Evolutionary conservation across 768 basidiomycete species (phyloP).

Genomic region (Cyathus striatus): DNA sequence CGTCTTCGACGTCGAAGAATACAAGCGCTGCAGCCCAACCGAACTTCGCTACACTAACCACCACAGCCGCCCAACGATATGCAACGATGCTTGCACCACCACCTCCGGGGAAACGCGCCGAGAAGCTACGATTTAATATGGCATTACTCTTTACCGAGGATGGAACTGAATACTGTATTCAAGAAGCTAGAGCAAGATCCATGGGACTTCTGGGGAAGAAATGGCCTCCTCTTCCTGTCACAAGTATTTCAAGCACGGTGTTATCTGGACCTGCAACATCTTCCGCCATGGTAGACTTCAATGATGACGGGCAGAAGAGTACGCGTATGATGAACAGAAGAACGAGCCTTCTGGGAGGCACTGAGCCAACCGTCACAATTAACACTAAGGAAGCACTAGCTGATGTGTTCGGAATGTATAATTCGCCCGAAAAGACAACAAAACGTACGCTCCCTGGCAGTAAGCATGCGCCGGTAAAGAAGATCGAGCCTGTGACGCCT

Average conservation of each 20-base stretch:
- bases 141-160: constrained; percentile 71
- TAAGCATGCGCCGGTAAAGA: constrained; percentile 69
- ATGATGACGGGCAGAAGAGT: constrained; percentile 50
- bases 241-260: constrained; percentile 26
- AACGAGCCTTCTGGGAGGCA: constrained; percentile 38
- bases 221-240: constrained; percentile 64
- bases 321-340: constrained; percentile 34
- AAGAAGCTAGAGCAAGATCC: constrained; percentile 77
- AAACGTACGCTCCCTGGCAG: constrained; percentile 53
- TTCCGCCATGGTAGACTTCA: constrained; percentile 48
- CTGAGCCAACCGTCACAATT: constrained; percentile 88
- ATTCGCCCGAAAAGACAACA: constrained; percentile 77
- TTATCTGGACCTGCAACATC: constrained; percentile 28
- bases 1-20: constrained; percentile 12
- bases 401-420: constrained; percentile 96
- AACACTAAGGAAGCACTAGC: constrained; percentile 94
- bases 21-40: too few species aligned
- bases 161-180: constrained; percentile 76
- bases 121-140: constrained; percentile 67
- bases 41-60: constrained; percentile 22
- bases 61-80: constrained; percentile 51
- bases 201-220: constrained; percentile 83
- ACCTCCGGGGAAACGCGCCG: constrained; percentile 62
- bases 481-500: constrained; percentile 56
- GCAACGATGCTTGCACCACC: constrained; percentile 71